These are phyloP conservation scores for Glomus cerebriforme DNA, from an alignment of 192 early-diverging fungal species.

Conservation along the genomic window DNA sequence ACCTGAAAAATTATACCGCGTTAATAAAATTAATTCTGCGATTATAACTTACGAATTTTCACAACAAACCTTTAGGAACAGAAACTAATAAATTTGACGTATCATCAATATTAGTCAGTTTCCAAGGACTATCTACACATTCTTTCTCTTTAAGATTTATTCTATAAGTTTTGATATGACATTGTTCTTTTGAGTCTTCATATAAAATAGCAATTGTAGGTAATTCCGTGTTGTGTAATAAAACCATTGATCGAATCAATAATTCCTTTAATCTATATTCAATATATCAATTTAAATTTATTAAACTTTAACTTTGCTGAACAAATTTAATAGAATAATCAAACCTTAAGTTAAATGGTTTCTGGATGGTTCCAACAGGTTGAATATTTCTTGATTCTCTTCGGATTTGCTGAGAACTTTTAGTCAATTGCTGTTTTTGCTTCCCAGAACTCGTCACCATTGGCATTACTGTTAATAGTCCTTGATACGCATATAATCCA, in stretches of 20 bases:
- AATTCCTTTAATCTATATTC: conserved; percentile 53
- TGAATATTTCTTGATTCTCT: conserved; percentile 8
- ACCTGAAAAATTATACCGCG: conserved; percentile 33
- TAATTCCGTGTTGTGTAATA: conserved; percentile 39
- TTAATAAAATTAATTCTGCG: neutral
- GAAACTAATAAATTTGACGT: conserved; percentile 56
- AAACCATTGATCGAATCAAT: conserved; percentile 52
- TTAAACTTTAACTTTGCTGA: neutral
- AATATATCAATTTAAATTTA: neutral
- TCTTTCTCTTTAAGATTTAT: conserved; percentile 53
- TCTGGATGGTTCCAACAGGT: neutral
- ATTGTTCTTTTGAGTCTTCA: conserved; percentile 52
- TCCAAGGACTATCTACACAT: conserved; percentile 37
- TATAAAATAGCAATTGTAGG: conserved; percentile 61
- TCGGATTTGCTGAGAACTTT: neutral
- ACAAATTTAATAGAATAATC: conserved; percentile 18
- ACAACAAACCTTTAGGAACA: conserved; percentile 52
- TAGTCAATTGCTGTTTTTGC: neutral
- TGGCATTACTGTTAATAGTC: conserved; percentile 66
- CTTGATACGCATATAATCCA: conserved; percentile 68
- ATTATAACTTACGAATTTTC: neutral
- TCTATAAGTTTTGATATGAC: conserved; percentile 60
- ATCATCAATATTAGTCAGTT: conserved; percentile 46
- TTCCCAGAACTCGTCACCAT: conserved; percentile 37
- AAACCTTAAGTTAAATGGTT: conserved; percentile 29